These are phyloP conservation scores for Populus euphratica DNA, from an alignment of 345 rosid genomes.

Conservation along the genomic window DNA sequence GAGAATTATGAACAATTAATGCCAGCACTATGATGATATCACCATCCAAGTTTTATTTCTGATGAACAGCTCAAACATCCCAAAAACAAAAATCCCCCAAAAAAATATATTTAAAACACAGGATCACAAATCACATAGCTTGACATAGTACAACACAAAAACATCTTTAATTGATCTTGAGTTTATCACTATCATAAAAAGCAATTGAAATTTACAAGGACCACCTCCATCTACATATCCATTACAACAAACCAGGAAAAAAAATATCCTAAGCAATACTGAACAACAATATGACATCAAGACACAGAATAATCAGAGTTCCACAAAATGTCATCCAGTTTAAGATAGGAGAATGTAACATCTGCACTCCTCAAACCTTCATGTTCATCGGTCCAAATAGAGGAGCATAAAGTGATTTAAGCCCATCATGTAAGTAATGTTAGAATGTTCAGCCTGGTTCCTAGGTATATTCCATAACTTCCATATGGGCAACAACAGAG, in stretches of 20 bases:
- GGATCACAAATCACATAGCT: neutral
- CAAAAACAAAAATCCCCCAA: neutral
- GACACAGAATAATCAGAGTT: neutral
- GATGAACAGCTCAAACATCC: neutral
- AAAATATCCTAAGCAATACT: neutral
- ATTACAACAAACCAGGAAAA: neutral
- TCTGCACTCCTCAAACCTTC: neutral
- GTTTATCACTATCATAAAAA: neutral
- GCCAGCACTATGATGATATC: too few species aligned
- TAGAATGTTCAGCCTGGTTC: neutral
- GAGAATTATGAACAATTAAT: too few species aligned
- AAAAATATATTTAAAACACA: too few species aligned
- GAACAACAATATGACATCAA: neutral
- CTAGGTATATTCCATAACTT: neutral
- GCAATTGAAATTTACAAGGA: too few species aligned
- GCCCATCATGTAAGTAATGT: neutral
- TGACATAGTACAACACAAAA: neutral
- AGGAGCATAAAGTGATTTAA: neutral
- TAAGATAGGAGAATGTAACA: neutral
- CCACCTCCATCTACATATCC: neutral
- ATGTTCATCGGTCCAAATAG: neutral
- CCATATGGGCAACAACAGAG: neutral
- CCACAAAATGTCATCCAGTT: neutral
- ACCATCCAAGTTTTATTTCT: neutral
- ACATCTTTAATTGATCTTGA: neutral